A percentile compares a stretch with the other conserved stretches of the same genome.
Evolutionary conservation across 768 basidiomycete genomes (phyloP).

Genomic region (Boletus pseudopeckii): DNA sequence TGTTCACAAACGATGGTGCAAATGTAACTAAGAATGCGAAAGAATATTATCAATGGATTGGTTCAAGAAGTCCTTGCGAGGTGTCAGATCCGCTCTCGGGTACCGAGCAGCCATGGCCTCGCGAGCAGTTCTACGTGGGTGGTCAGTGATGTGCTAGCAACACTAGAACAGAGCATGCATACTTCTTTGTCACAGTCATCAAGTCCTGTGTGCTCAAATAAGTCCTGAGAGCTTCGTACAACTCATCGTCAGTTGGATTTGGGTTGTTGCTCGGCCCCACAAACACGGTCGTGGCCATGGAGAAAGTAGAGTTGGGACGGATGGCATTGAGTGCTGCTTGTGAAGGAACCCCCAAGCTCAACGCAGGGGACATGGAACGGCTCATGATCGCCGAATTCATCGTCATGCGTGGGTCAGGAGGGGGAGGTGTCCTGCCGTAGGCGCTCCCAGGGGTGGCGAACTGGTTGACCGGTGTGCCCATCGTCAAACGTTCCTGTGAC

Average conservation of each 20-base stretch:
- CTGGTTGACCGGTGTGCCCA: constrained; percentile 35
- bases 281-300: constrained; percentile 57
- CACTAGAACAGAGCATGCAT: constrained; percentile 17
- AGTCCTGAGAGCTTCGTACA: constrained; percentile 51
- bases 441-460: constrained; percentile 37
- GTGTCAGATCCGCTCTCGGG: constrained; percentile 61
- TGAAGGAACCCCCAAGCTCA: constrained; percentile 28
- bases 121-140: constrained; percentile 48
- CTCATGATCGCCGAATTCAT: constrained; percentile 45
- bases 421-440: constrained; percentile 38
- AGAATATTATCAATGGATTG: constrained; percentile 64
- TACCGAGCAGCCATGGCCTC: constrained; percentile 60
- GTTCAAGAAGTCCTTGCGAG: constrained; percentile 62
- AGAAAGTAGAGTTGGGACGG: constrained; percentile 57
- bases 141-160: constrained; percentile 4
- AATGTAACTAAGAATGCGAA: constrained; percentile 43
- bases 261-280: constrained; percentile 48
- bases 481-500: constrained; percentile 39
- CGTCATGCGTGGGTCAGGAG: constrained; percentile 45
- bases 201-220: constrained; percentile 65
- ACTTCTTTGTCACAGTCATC: constrained; percentile 74
- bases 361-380: constrained; percentile 32
- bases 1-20: constrained; percentile 5
- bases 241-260: constrained; percentile 58
- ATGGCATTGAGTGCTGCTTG: constrained; percentile 30